Percentiles rank a stretch among this genome's conserved stretches.
Evolutionary conservation across 2,329 filamentous ascomycete genomes (phyloP).

Genomic region (Cytospora paraplurivora): DNA sequence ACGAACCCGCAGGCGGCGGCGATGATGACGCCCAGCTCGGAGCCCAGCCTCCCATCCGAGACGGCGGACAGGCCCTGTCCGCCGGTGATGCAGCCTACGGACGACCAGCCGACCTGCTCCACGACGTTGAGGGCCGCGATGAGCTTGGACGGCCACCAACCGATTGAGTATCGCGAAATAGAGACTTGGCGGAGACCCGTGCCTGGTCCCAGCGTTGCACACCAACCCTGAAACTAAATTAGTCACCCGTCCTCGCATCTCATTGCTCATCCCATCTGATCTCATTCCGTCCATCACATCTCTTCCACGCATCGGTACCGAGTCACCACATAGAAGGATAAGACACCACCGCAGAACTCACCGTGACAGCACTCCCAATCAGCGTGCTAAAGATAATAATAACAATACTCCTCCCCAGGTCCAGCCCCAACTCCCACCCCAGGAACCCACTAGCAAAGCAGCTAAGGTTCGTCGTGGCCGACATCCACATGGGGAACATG

Average conservation of each 20-base stretch:
- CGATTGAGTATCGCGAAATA: constrained; percentile 51
- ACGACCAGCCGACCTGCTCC: constrained; percentile 53
- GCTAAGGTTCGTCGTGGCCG: constrained; percentile 52
- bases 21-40: constrained; percentile 56
- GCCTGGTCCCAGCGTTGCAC: constrained; percentile 52
- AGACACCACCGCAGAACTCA: constrained; percentile 22
- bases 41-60: constrained; percentile 46
- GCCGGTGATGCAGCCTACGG: constrained; percentile 54
- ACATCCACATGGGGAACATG: constrained; percentile 57
- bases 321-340: not conserved
- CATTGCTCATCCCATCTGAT: not conserved
- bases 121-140: constrained; percentile 53
- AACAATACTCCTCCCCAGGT: constrained; percentile 46
- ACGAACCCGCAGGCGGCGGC: constrained; percentile 51
- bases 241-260: not conserved
- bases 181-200: constrained; percentile 55
- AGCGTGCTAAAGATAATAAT: constrained; percentile 51
- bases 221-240: constrained; percentile 41
- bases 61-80: constrained; percentile 52
- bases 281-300: not conserved
- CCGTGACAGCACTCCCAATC: constrained; percentile 45
- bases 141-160: constrained; percentile 54
- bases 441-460: constrained; percentile 56
- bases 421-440: constrained; percentile 51
- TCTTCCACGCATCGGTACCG: not conserved